Percentiles rank a stretch among this genome's conserved stretches.
Conservation (phyloP, 306 rosid species). For the Vigna hirtella region DNA sequence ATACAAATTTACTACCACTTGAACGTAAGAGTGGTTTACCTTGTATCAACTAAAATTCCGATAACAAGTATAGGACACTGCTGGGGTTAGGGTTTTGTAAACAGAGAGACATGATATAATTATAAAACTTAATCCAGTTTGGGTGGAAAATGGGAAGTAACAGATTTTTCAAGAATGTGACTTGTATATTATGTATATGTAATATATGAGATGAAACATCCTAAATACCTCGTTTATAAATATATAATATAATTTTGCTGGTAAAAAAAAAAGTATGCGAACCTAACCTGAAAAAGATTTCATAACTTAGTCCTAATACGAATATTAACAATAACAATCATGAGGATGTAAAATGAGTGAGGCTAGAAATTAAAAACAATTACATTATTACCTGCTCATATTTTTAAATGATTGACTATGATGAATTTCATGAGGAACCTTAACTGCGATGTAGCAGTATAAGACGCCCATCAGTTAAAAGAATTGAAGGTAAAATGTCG, state of each 20-base stretch:
- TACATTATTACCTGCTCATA: slow-evolving; percentile 48
- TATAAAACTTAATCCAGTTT: too few relatives aligned
- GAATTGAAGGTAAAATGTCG: slow-evolving; percentile 16
- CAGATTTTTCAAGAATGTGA: too few relatives aligned
- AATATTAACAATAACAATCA: neutral
- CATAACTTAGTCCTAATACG: neutral
- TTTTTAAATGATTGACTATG: slow-evolving; percentile 49
- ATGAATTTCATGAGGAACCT: slow-evolving; percentile 46
- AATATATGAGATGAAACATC: too few relatives aligned
- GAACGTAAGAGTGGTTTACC: neutral
- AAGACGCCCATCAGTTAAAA: slow-evolving; percentile 38
- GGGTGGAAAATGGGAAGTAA: too few relatives aligned
- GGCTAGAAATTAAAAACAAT: slow-evolving; percentile 15
- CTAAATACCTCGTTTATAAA: too few relatives aligned
- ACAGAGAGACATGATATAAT: too few relatives aligned
- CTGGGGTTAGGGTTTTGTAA: too few relatives aligned
- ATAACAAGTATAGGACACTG: neutral
- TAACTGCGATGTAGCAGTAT: slow-evolving; percentile 44
- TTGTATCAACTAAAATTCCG: neutral
- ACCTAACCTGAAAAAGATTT: neutral
- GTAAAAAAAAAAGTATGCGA: neutral
- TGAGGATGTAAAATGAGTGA: slow-evolving; percentile 21
- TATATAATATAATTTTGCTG: too few relatives aligned
- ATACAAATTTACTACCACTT: neutral
- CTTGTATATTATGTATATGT: too few relatives aligned